Conservation (phyloP, 2,329 filamentous ascomycete genomes). For the Neonectria coccinea region DNA sequence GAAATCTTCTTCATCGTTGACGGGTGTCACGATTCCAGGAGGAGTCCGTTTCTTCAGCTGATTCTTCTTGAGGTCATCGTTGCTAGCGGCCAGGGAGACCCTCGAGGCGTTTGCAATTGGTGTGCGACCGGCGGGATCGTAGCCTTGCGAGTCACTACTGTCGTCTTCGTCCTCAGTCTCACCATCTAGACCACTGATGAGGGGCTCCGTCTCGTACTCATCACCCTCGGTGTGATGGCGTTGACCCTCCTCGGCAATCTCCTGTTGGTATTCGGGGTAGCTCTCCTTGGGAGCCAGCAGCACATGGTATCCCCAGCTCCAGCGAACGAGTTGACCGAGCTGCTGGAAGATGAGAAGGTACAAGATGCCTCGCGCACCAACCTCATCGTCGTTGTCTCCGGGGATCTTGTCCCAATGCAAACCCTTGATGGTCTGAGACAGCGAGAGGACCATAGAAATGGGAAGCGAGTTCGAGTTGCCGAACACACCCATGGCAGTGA, state of each 20-base stretch:
- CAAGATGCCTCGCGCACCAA: conserved; percentile 91
- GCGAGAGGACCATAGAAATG: conserved; percentile 93
- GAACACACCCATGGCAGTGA: conserved; percentile 96
- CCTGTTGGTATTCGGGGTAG: conserved; percentile 72
- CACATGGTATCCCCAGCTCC: conserved; percentile 98
- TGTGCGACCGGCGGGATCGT: conserved; percentile 67
- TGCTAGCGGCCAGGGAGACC: conserved; percentile 62
- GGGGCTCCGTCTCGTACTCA: conserved; percentile 58
- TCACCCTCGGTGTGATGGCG: conserved; percentile 63
- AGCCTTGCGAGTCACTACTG: conserved; percentile 59
- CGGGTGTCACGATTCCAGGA: conserved; percentile 41
- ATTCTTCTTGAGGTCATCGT: conserved; percentile 57
- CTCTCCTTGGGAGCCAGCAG: conserved; percentile 86
- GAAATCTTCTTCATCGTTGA: conserved; percentile 62
- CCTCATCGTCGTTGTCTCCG: conserved; percentile 94
- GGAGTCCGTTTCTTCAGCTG: conserved; percentile 41
- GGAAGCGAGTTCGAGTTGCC: conserved; percentile 98
- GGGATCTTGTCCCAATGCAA: conserved; percentile 94
- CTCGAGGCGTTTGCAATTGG: conserved; percentile 64
- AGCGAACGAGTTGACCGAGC: conserved; percentile 91
- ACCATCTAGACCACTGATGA: conserved; percentile 55
- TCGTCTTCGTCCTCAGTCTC: conserved; percentile 55
- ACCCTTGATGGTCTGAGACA: conserved; percentile 91
- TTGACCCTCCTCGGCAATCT: conserved; percentile 68
- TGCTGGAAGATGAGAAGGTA: conserved; percentile 99